Conservation (phyloP, 2,329 filamentous ascomycete genomes). For the Arthrocladium fulminans region DNA sequence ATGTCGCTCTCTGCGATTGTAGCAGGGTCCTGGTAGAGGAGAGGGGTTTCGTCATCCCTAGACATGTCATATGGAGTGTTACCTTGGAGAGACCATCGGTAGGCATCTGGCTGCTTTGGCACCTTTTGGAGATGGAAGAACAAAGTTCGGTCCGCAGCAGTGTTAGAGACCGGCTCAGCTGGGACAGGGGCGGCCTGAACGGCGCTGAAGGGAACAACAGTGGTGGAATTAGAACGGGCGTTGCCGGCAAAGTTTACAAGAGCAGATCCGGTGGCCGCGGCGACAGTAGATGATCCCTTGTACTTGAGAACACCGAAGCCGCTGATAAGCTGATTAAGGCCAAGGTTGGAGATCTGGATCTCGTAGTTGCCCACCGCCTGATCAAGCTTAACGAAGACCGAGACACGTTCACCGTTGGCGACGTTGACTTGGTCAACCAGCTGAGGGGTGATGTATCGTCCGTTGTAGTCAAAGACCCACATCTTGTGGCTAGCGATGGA, state of each 20-base stretch:
- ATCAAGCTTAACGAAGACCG: slow-evolving; percentile 35
- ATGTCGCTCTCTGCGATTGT: slow-evolving; percentile 35
- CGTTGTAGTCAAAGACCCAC: slow-evolving; percentile 38
- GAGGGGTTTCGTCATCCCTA: slow-evolving; percentile 34
- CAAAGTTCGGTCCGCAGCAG: slow-evolving; percentile 41
- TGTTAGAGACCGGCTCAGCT: slow-evolving; percentile 33
- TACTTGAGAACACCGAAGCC: slow-evolving; percentile 45
- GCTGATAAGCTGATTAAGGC: slow-evolving; percentile 46
- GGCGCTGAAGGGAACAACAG: slow-evolving; percentile 40
- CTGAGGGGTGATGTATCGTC: slow-evolving; percentile 34
- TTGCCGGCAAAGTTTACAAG: slow-evolving; percentile 46
- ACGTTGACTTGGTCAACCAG: slow-evolving; percentile 28
- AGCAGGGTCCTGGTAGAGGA: slow-evolving; percentile 39
- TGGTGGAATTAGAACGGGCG: slow-evolving; percentile 23
- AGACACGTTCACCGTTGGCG: slow-evolving; percentile 33
- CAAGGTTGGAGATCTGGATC: slow-evolving; percentile 43
- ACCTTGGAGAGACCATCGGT: slow-evolving; percentile 47
- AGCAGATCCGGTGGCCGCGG: slow-evolving; percentile 27
- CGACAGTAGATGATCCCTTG: slow-evolving; percentile 18
- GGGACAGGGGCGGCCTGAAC: slow-evolving; percentile 41
- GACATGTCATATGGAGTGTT: slow-evolving; percentile 33
- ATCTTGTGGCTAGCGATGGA: slow-evolving; percentile 38
- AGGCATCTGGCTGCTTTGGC: slow-evolving; percentile 31
- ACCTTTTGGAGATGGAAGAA: slow-evolving; percentile 27
- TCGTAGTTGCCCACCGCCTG: slow-evolving; percentile 31